Base-by-base conservation (phyloP, 2,329 filamentous ascomycete genomes). In the Penicillium sp. region DNA sequence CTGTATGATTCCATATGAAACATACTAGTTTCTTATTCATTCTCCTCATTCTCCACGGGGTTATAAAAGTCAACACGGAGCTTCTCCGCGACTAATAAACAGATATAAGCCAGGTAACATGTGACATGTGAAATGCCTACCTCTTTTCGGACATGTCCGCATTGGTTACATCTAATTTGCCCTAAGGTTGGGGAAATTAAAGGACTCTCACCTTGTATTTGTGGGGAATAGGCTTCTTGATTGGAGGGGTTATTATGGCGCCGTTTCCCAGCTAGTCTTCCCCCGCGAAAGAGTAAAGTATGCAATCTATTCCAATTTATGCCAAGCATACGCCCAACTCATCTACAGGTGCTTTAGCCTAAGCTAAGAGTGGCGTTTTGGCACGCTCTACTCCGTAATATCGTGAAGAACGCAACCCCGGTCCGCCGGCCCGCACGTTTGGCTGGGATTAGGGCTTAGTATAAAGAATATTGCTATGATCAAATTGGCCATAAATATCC, bases 1-100 rank as follows among this genome's bases (percentile, higher is more conserved):
- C 31, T 40, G 21, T 27, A 29, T 31, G 15, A 41, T 49, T 40
- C 21, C 19, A 42, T 37, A 21, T 57, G 17, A 41, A n/a, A 42
- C 6, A 13, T 42, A 46, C 41, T 42, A 35, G 37, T 15, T 33
- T 33, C 29, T 31, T 31, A 31, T 6, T 31, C 12, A 13, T 33
- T 50, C 15, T 43, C 54, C 42, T 23, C 17, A 58, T 64, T 50
- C 56, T 61, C 60, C 58, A 64, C 58, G 62, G 61, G 23, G 17
- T 52, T 23, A 25, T 41, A 41, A 25, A 56, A 61, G 55, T 31
- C 40, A 61, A 57, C 56, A 62, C 58, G 62, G 60, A 49, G 45
- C 27, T 25, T 33, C 49, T 62, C 60, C 60, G 60, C 25, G 25
- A 8, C 51, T 45, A 45, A 38, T 25, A 19, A 37, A 17, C 23